These are phyloP conservation scores for Roridomyces roridus DNA, from an alignment of 768 basidiomycete genomes.

Conservation along the genomic window DNA sequence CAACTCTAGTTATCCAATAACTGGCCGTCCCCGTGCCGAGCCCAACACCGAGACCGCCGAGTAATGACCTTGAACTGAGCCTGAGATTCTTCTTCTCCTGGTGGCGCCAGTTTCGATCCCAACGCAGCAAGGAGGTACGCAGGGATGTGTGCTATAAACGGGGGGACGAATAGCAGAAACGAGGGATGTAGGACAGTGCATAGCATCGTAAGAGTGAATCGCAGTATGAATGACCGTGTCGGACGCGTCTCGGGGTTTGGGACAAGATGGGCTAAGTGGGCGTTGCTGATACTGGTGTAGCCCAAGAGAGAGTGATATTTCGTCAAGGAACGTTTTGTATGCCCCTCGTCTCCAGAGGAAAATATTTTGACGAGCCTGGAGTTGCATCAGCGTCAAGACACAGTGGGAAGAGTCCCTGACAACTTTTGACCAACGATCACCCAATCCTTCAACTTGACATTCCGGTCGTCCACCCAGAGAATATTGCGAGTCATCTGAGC, in stretches of 20 bases:
- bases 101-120: constrained; percentile 47
- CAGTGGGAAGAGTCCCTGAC: too few species aligned
- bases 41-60: constrained; percentile 55
- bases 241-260: constrained; percentile 41
- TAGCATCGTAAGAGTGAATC: constrained; percentile 31
- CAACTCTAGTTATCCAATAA: constrained; percentile 24
- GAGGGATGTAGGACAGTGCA: constrained; percentile 49
- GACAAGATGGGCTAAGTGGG: constrained; percentile 49
- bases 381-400: constrained; percentile 36
- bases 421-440: constrained; percentile 65
- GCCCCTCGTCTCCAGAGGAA: constrained; percentile 21
- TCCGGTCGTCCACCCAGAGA: constrained; percentile 56
- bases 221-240: constrained; percentile 22
- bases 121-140: constrained; percentile 58
- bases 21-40: constrained; percentile 28
- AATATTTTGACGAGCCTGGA: constrained; percentile 34
- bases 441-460: constrained; percentile 55
- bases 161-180: constrained; percentile 47
- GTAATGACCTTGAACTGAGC: constrained; percentile 76
- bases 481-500: constrained; percentile 64
- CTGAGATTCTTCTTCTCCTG: constrained; percentile 66
- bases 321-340: constrained; percentile 51
- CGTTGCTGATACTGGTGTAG: constrained; percentile 56
- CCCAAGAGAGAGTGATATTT: constrained; percentile 64
- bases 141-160: constrained; percentile 60